Evolutionary conservation across 495 filamentous ascomycete species (phyloP).

Genomic region (Neurospora africana): DNA sequence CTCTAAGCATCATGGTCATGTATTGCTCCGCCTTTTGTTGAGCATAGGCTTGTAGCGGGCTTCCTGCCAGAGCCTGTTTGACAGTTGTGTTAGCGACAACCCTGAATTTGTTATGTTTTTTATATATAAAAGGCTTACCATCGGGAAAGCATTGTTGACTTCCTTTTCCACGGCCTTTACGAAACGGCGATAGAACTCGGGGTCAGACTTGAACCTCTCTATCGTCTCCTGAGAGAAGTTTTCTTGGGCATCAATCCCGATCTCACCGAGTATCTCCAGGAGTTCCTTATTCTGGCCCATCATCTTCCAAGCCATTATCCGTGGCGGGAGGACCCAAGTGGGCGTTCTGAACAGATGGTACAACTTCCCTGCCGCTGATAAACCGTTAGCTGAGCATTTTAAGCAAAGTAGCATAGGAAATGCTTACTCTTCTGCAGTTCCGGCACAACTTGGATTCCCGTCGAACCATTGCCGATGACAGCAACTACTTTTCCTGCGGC

Average conservation of each 20-base stretch:
- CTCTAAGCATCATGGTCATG: slow-evolving; percentile 35
- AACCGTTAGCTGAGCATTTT: slow-evolving; percentile 13
- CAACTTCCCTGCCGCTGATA: slow-evolving; percentile 32
- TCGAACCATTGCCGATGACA: slow-evolving; percentile 51
- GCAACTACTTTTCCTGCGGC: slow-evolving; percentile 47
- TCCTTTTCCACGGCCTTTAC: slow-evolving; percentile 31
- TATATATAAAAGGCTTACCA: too few species aligned
- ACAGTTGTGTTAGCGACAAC: background rate
- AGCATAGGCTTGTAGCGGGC: slow-evolving; percentile 26
- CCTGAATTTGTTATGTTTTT: background rate
- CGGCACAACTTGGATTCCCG: slow-evolving; percentile 50
- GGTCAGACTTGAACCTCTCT: slow-evolving; percentile 35
- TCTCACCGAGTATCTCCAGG: slow-evolving; percentile 12
- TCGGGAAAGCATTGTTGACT: slow-evolving; percentile 36
- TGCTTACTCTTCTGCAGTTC: slow-evolving; percentile 43
- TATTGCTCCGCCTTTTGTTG: slow-evolving; percentile 27
- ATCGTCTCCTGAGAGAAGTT: slow-evolving; percentile 34
- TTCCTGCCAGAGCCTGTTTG: slow-evolving; percentile 22
- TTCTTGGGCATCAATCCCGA: slow-evolving; percentile 24
- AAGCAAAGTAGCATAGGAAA: slow-evolving; percentile 21
- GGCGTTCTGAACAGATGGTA: slow-evolving; percentile 45
- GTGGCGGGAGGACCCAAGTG: slow-evolving; percentile 56
- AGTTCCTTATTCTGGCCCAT: slow-evolving; percentile 27
- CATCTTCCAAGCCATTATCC: slow-evolving; percentile 32
- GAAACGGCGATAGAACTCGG: slow-evolving; percentile 24